Base-by-base conservation (phyloP, 2,329 filamentous ascomycete genomes). In the Chaetomiaceae sp. region DNA sequence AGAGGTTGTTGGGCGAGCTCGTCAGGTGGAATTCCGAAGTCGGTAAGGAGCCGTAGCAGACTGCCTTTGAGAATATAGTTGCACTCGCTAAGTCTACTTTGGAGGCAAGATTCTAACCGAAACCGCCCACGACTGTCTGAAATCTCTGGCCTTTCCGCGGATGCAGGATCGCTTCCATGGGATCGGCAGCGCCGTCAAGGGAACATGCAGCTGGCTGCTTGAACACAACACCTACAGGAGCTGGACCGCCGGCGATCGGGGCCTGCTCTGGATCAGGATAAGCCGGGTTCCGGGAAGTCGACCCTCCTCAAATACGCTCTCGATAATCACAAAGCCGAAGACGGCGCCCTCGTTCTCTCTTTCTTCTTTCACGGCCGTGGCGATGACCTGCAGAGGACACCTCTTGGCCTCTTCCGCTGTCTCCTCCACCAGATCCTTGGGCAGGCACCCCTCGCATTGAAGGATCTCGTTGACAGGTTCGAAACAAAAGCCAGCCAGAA, bases 271-370 rank as follows among this genome's bases (percentile, higher is more conserved):
- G 69, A 67, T 74, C 33, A 70, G 45, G 72, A 72, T 2, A 71
- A 73, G 23, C 70, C 72, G 3, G 71, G 71, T 6, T 66, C 67
- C 1, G 71, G 71, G 2, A 74, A 75, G 49, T 72, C 70, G 5
- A 74, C 70, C 1, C 52, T 74, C 29, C 60, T 75, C 44, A 62
- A 61, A 31, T 64, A 66, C 54, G 27, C 71, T 1, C 61, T 73
- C 12, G 57, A 69, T 11, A 6, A 45, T 11, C 36, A 43, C 22
- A 15, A 17, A 38, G 19, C 11, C 7, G 20, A 17, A 45, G 39
- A 45, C 25, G 19, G 17, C 27, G 31, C 29, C 17, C 38, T 55
- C 11, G 36, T 64, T 5, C 56, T 71, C 9, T 63, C 59, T 0
- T 73, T 72, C 61, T 72, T 72, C 58, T 72, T 73, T 47, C 65